phyloP scores from a whole-genome alignment of 495 filamentous ascomycete genomes.

The Bacidia rubella region DNA sequence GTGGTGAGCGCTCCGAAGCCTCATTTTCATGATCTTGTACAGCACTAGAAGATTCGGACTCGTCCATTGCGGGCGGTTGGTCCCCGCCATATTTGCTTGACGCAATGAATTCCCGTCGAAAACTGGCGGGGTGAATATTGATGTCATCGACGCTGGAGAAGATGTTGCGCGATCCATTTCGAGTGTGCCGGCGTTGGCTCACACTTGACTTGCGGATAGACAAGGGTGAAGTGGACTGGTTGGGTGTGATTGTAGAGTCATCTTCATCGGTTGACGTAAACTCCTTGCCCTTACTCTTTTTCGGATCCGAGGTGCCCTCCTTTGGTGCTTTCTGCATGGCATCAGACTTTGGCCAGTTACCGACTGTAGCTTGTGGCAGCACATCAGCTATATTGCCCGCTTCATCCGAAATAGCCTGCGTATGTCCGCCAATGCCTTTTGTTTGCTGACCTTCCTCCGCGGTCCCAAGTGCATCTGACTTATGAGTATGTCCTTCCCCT shows the following conservation, averaged over 20 bases:
- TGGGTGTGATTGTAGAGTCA: constrained; percentile 20
- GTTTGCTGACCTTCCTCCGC: constrained; percentile 34
- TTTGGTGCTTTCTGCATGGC: constrained; percentile 30
- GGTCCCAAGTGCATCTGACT: constrained; percentile 23
- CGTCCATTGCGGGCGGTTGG: too few relatives aligned
- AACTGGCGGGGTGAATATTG: constrained; percentile 74
- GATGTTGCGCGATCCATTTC: constrained; percentile 38
- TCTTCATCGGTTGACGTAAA: constrained; percentile 16
- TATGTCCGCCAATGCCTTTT: constrained; percentile 4
- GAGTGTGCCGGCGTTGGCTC: constrained; percentile 32
- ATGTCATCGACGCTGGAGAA: constrained; percentile 55
- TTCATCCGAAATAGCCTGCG: constrained; percentile 27
- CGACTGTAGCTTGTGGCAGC: constrained; percentile 23
- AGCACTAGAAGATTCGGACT: constrained; percentile 32
- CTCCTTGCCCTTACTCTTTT: not conserved
- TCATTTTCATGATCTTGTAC: constrained; percentile 28
- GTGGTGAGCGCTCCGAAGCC: constrained; percentile 32
- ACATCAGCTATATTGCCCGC: constrained; percentile 36
- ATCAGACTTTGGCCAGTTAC: constrained; percentile 25
- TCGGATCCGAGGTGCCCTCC: constrained; percentile 27
- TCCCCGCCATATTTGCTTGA: not conserved
- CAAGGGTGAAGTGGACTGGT: constrained; percentile 15
- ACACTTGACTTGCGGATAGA: constrained; percentile 17
- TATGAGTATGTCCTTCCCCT: constrained; percentile 36
- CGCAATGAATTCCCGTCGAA: constrained; percentile 81